These are phyloP conservation scores for Apiotrichum porosum DNA, from an alignment of 1,284 basidiomycete genomes.

Conservation along the genomic window DNA sequence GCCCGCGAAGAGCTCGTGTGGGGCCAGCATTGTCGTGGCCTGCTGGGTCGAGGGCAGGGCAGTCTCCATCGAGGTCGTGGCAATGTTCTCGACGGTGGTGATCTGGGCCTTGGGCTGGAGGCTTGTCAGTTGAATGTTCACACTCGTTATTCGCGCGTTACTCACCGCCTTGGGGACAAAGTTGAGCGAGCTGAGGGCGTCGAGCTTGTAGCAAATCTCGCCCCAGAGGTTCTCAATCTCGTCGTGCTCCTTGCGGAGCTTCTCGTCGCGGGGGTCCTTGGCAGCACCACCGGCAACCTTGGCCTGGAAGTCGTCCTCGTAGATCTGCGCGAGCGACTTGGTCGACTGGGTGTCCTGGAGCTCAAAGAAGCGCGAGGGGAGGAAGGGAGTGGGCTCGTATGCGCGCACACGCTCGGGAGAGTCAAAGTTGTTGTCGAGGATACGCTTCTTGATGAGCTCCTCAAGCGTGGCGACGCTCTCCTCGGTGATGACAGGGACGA, in stretches of 20 bases:
- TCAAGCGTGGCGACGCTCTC: slow-evolving; percentile 78
- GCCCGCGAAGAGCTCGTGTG: slow-evolving; percentile 78
- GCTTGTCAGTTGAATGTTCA: too few species aligned
- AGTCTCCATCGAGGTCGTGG: slow-evolving; percentile 82
- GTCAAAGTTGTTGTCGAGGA: slow-evolving; percentile 79
- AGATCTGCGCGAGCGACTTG: slow-evolving; percentile 90
- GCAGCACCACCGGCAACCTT: slow-evolving; percentile 52
- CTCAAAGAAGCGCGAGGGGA: slow-evolving; percentile 85
- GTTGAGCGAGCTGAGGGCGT: slow-evolving; percentile 90
- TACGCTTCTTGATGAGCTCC: slow-evolving; percentile 85
- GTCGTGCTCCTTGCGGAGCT: slow-evolving; percentile 80
- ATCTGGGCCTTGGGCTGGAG: slow-evolving; percentile 90
- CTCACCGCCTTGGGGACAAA: slow-evolving; percentile 96
- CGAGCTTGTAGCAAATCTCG: slow-evolving; percentile 79
- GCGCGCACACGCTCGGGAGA: slow-evolving; percentile 79
- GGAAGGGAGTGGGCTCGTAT: slow-evolving; percentile 76
- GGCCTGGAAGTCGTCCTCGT: slow-evolving; percentile 85
- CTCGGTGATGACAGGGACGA: slow-evolving; percentile 84
- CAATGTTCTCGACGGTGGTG: slow-evolving; percentile 75
- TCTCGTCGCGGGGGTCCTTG: slow-evolving; percentile 77
- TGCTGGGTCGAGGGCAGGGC: slow-evolving; percentile 79
- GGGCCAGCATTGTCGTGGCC: slow-evolving; percentile 76
- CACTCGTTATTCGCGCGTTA: too few species aligned
- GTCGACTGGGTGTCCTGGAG: slow-evolving; percentile 81
- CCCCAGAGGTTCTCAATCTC: slow-evolving; percentile 82